A percentile compares a stretch with the other conserved stretches of the same genome.
These are phyloP conservation scores for Chrysoporthe cubensis DNA, from an alignment of 2,329 filamentous ascomycete genomes.

Conservation along the genomic window DNA sequence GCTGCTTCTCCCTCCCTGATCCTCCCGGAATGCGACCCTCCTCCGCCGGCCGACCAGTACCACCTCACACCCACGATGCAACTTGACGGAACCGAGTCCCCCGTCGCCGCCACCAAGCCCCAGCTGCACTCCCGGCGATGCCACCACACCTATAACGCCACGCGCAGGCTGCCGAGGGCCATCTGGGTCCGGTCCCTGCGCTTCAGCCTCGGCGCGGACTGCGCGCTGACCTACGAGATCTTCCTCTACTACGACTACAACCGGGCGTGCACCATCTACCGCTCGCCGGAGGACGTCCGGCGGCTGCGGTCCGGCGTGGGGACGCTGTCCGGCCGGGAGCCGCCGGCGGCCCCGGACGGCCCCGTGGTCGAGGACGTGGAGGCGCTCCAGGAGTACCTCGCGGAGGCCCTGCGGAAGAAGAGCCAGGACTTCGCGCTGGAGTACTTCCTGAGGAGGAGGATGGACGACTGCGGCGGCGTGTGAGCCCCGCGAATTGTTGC, in stretches of 20 bases:
- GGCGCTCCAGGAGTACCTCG: constrained; percentile 31
- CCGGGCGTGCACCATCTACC: constrained; percentile 39
- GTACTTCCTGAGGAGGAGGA: constrained; percentile 37
- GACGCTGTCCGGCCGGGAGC: constrained; percentile 14
- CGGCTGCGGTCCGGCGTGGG: constrained; percentile 28
- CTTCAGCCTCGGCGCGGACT: constrained; percentile 19
- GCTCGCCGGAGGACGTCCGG: constrained; percentile 36
- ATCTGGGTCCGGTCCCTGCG: constrained; percentile 32
- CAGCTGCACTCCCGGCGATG: constrained; percentile 38
- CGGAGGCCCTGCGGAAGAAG: constrained; percentile 30
- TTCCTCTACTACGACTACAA: constrained; percentile 37
- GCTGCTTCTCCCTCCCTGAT: background rate
- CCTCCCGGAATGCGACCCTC: background rate
- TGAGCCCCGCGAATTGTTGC: constrained; percentile 1
- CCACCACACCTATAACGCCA: constrained; percentile 39
- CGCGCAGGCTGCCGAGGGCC: constrained; percentile 31
- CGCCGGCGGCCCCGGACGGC: constrained; percentile 15
- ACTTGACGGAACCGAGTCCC: constrained; percentile 3
- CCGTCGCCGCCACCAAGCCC: constrained; percentile 30
- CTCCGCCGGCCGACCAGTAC: background rate
- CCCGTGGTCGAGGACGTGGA: constrained; percentile 25
- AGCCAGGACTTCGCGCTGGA: constrained; percentile 31
- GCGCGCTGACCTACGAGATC: constrained; percentile 33
- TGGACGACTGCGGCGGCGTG: constrained; percentile 34
- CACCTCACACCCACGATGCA: constrained; percentile 7